A percentile compares a stretch with the other conserved stretches of the same genome.
Conservation (phyloP, 306 rosid genomes). For the Lotus japonicus region DNA sequence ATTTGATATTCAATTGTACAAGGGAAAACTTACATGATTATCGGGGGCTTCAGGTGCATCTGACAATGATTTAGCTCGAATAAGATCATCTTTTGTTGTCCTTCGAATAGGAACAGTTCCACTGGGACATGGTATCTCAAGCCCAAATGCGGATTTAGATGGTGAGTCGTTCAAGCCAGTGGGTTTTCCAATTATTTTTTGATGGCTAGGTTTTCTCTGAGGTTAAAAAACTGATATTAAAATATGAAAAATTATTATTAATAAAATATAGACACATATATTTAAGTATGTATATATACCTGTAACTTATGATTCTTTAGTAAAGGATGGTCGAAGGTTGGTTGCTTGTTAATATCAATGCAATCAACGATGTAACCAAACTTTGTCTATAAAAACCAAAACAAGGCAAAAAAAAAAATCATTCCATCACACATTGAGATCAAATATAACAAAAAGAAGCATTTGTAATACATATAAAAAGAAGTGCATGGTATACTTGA, state of each 20-base stretch:
- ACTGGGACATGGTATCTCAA: neutral
- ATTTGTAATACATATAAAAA: neutral
- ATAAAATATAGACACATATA: neutral
- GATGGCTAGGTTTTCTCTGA: neutral
- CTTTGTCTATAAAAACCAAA: neutral
- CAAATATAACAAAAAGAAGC: neutral
- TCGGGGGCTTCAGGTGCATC: accelerated
- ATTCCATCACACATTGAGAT: neutral
- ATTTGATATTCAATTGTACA: neutral
- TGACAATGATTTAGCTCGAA: neutral
- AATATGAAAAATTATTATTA: neutral
- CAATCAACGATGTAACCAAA: slow-evolving; percentile 11
- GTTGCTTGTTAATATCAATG: slow-evolving; percentile 16
- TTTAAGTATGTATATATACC: neutral
- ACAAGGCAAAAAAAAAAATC: neutral
- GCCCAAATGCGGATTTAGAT: neutral
- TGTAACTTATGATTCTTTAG: neutral
- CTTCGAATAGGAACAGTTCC: neutral
- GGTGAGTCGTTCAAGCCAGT: neutral
- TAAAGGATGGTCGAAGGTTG: neutral
- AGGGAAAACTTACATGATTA: neutral
- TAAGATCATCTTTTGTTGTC: neutral
- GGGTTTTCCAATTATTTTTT: neutral
- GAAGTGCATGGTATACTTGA: neutral
- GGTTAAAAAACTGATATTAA: neutral